Percentiles rank a stretch among this genome's conserved stretches.
These are phyloP conservation scores for Candida lessepsii DNA, from an alignment of 805 yeast genomes.

Conservation along the genomic window DNA sequence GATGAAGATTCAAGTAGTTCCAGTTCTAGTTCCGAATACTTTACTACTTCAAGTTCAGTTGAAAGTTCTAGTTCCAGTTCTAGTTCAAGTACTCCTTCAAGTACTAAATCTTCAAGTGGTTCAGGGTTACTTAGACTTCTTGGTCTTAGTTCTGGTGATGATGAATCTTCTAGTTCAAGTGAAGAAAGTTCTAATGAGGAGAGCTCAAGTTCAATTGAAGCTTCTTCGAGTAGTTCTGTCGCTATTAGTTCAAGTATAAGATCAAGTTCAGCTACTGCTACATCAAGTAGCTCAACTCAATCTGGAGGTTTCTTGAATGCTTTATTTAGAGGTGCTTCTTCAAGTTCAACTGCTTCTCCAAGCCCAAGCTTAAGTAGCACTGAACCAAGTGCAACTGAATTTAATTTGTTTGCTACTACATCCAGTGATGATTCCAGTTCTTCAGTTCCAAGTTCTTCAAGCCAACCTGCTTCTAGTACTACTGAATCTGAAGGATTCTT, in stretches of 20 bases:
- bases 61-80: conserved; percentile 16
- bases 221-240: conserved; percentile 3
- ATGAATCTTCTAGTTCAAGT: conserved; percentile 11
- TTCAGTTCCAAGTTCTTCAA: background rate
- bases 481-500: conserved; percentile 7
- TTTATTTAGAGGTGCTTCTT: conserved; percentile 8
- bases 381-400: conserved; percentile 9
- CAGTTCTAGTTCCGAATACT: too few species aligned
- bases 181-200: too few species aligned
- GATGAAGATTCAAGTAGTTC: too few species aligned
- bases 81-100: conserved; percentile 10
- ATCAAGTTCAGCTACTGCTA: conserved; percentile 11
- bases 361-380: conserved; percentile 7
- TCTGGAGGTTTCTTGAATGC: conserved; percentile 10
- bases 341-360: conserved; percentile 9
- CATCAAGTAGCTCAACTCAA: conserved; percentile 6
- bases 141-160: conserved; percentile 9
- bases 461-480: background rate
- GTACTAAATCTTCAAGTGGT: conserved; percentile 8
- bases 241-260: conserved; percentile 7
- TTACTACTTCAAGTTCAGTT: conserved; percentile 8
- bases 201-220: conserved; percentile 10
- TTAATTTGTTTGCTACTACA: background rate
- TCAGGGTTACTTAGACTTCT: conserved; percentile 4
- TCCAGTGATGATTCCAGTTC: conserved; percentile 8